Conservation (phyloP, 805 yeast species). For the Debaryomyces prosopidis region DNA sequence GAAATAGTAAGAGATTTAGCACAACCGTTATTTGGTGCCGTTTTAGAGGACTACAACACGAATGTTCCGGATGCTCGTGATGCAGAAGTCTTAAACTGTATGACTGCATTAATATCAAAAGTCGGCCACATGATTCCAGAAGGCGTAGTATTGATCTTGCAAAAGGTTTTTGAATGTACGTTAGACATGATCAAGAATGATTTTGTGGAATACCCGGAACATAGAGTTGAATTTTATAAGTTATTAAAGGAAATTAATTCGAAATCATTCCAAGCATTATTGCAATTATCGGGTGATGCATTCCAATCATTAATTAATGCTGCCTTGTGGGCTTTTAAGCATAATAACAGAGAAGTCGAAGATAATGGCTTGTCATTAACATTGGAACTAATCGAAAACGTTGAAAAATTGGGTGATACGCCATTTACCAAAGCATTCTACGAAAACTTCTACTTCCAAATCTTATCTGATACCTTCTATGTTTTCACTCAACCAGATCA, state of each 20-base stretch:
- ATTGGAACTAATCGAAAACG: constrained; percentile 79
- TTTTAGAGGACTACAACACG: constrained; percentile 82
- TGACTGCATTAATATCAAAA: constrained; percentile 84
- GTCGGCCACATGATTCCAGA: constrained; percentile 88
- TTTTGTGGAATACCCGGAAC: constrained; percentile 96
- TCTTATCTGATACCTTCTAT: constrained; percentile 86
- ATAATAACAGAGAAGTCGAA: constrained; percentile 95
- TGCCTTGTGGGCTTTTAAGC: constrained; percentile 97
- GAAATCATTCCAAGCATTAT: constrained; percentile 81
- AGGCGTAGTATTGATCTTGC: constrained; percentile 83
- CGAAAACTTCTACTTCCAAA: constrained; percentile 83
- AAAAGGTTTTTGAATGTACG: constrained; percentile 91
- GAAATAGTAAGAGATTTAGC: constrained; percentile 82
- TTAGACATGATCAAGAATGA: constrained; percentile 94
- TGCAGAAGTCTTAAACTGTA: constrained; percentile 94
- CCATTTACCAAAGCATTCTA: constrained; percentile 84
- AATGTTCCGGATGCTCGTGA: constrained; percentile 97
- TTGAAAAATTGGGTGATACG: constrained; percentile 69
- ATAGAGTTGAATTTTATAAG: constrained; percentile 93
- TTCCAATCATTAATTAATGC: constrained; percentile 91
- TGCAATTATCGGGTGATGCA: constrained; percentile 87
- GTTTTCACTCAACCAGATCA: constrained; percentile 97
- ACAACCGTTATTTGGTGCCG: constrained; percentile 79
- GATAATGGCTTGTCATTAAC: constrained; percentile 85
- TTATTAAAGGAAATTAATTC: constrained; percentile 83